A percentile compares a stretch with the other conserved stretches of the same genome.
phyloP scores from a whole-genome alignment of 805 yeast genomes.

The Kurtzmaniella fragi region DNA sequence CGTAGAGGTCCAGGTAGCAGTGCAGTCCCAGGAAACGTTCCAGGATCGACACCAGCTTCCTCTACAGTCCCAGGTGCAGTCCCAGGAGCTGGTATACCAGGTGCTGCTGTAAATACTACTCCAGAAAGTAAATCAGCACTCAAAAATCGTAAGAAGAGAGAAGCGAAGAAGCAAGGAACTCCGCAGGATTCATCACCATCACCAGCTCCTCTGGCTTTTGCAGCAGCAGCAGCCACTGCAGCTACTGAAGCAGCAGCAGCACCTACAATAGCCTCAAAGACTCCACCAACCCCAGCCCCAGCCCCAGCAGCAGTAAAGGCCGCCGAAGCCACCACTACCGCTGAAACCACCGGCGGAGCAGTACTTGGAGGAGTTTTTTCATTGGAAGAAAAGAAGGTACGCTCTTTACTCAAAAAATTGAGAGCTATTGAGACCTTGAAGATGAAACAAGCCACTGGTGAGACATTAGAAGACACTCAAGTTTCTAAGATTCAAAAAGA shows the following conservation, averaged over 20 bases:
- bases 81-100: constrained; percentile 25
- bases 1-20: constrained; percentile 15
- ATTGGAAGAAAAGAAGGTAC: constrained; percentile 86
- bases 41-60: constrained; percentile 10
- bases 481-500: constrained; percentile 85
- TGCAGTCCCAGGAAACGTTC: constrained; percentile 19
- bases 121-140: constrained; percentile 58
- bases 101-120: background rate
- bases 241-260: constrained; percentile 5
- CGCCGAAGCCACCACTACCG: constrained; percentile 23
- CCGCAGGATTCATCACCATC: constrained; percentile 5
- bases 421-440: constrained; percentile 93
- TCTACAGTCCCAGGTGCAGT: constrained; percentile 56
- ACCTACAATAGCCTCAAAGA: constrained; percentile 4
- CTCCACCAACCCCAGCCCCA: constrained; percentile 8
- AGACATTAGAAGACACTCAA: constrained; percentile 89
- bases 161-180: constrained; percentile 40
- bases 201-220: constrained; percentile 4
- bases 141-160: constrained; percentile 66
- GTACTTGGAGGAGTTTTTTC: constrained; percentile 61
- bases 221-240: constrained; percentile 6
- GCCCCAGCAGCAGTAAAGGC: constrained; percentile 7
- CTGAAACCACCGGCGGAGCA: constrained; percentile 25
- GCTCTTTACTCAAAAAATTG: constrained; percentile 85
- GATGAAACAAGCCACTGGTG: constrained; percentile 78